Percentiles rank a stretch among this genome's conserved stretches.
phyloP scores from a whole-genome alignment of 2,329 filamentous ascomycete genomes.

The Fusarium scirpi region DNA sequence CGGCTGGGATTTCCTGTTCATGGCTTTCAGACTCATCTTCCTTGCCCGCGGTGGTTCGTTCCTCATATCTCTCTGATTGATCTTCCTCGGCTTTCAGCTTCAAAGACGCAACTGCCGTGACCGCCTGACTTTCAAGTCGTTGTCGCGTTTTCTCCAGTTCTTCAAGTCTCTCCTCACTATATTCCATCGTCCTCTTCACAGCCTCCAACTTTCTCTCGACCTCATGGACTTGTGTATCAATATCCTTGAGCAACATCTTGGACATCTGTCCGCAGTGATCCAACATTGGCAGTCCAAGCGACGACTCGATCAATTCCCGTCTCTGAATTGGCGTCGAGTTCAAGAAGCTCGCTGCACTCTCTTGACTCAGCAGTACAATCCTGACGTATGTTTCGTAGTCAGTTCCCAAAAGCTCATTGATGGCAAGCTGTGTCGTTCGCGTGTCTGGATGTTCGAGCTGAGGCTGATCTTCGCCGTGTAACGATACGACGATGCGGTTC shows the following conservation, averaged over 20 bases:
- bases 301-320: slow-evolving; percentile 31
- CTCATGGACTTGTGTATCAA: background rate
- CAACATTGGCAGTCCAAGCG: slow-evolving; percentile 36
- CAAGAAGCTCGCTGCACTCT: slow-evolving; percentile 38
- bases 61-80: background rate
- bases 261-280: slow-evolving; percentile 22
- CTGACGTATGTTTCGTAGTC: slow-evolving; percentile 34
- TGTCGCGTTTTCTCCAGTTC: background rate
- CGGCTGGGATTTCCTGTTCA: background rate
- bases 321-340: slow-evolving; percentile 20
- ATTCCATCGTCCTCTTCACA: background rate
- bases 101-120: background rate
- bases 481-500: slow-evolving; percentile 29
- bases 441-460: slow-evolving; percentile 22
- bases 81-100: background rate
- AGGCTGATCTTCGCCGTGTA: slow-evolving; percentile 22
- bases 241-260: slow-evolving; percentile 13
- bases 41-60: background rate
- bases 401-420: slow-evolving; percentile 37
- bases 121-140: background rate
- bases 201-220: background rate
- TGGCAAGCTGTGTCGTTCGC: slow-evolving; percentile 26
- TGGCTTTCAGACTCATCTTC: accelerated
- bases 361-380: slow-evolving; percentile 36
- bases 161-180: background rate